phyloP scores from a whole-genome alignment of 2,329 filamentous ascomycete species.

The Apiospora arundinis region DNA sequence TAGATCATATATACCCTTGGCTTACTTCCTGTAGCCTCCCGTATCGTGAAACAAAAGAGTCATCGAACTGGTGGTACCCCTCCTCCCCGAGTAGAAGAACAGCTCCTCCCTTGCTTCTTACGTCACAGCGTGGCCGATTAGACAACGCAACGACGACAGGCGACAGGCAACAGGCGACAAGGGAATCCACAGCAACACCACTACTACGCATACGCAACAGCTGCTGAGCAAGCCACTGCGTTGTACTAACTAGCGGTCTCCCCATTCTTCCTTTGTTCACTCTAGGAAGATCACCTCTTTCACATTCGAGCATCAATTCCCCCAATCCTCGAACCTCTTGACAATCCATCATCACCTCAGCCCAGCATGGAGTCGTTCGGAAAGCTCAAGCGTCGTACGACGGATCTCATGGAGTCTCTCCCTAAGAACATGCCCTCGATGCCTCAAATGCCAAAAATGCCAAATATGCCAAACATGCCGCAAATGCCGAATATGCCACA shows the following conservation, averaged over 20 bases:
- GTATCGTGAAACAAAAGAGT: background rate
- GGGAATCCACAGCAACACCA: constrained; percentile 3
- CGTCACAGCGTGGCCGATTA: background rate
- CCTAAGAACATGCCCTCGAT: constrained; percentile 48
- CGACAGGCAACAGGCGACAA: background rate
- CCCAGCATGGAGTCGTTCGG: constrained; percentile 58
- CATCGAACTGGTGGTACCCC: background rate
- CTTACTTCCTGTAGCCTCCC: background rate
- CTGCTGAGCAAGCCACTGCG: background rate
- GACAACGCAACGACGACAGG: background rate
- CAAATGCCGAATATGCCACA: constrained; percentile 10
- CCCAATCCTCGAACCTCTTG: background rate
- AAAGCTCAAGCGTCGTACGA: constrained; percentile 60
- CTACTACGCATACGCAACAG: background rate
- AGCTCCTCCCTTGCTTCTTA: constrained; percentile 7
- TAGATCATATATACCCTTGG: background rate
- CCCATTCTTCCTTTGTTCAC: background rate
- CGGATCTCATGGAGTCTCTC: constrained; percentile 57
- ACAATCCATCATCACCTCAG: background rate
- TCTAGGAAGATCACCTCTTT: background rate
- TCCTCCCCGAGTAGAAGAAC: background rate
- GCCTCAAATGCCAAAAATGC: constrained; percentile 33
- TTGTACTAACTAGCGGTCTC: background rate
- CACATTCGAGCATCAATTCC: background rate
- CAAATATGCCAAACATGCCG: constrained; percentile 31